Conservation (phyloP, 768 basidiomycete genomes). For the Leucocoprinus sp. region DNA sequence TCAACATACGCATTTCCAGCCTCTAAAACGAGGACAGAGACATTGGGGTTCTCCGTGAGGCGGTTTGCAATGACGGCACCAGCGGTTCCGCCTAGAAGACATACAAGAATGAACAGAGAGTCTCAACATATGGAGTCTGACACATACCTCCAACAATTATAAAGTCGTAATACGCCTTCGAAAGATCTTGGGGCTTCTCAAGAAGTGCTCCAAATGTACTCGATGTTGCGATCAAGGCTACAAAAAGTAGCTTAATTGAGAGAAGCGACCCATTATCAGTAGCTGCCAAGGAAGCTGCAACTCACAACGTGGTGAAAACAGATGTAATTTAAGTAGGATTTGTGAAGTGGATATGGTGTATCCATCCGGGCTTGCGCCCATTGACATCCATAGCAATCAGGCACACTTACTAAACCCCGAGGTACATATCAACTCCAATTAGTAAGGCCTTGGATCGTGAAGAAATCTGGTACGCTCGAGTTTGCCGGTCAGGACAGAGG, state of each 20-base stretch:
- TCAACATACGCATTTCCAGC: constrained; percentile 20
- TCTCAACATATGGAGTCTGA: neutral
- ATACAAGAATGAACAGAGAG: neutral
- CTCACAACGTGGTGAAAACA: no score
- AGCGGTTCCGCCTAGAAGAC: constrained; percentile 20
- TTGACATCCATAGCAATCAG: no score
- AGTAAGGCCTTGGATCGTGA: no score
- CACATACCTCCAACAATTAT: constrained; percentile 23
- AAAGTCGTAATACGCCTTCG: constrained; percentile 17
- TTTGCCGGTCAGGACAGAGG: no score
- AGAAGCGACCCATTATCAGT: neutral
- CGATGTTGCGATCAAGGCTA: neutral
- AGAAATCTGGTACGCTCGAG: no score
- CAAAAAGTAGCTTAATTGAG: neutral
- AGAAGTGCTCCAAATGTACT: neutral
- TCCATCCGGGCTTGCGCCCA: no score
- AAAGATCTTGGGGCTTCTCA: constrained; percentile 1
- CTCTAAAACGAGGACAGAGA: constrained; percentile 25
- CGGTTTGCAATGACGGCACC: constrained; percentile 27
- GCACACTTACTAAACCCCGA: no score
- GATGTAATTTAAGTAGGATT: no score
- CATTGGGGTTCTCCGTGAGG: constrained; percentile 22
- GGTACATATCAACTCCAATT: no score
- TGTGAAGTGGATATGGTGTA: no score
- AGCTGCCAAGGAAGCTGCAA: no score